phyloP scores from a whole-genome alignment of 148 eudicot genomes.

The Camellia japonica region DNA sequence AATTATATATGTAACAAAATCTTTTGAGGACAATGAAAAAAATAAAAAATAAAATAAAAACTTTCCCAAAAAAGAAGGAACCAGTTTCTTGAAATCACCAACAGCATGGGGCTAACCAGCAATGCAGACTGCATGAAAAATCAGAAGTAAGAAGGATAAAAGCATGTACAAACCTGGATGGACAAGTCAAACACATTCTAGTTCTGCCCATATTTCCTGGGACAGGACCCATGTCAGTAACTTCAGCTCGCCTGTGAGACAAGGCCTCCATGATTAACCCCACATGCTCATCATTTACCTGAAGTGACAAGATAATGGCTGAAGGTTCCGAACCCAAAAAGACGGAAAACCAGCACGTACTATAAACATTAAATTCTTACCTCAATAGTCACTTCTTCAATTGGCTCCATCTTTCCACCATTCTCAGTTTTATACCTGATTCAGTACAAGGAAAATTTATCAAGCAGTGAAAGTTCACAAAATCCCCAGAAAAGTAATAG shows the following conservation, averaged over 20 bases:
- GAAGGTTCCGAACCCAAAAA: neutral
- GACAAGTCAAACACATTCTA: slow-evolving; percentile 82
- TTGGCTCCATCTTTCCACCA: slow-evolving; percentile 79
- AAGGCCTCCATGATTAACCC: slow-evolving; percentile 93
- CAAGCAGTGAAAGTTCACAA: neutral
- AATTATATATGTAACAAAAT: too few relatives aligned
- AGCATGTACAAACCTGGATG: slow-evolving; percentile 62
- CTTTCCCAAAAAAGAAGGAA: slow-evolving; percentile 3
- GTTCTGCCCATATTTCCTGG: slow-evolving; percentile 88
- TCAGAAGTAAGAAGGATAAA: slow-evolving; percentile 12
- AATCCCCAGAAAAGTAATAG: neutral
- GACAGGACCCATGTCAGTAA: slow-evolving; percentile 93
- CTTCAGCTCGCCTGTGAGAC: slow-evolving; percentile 91
- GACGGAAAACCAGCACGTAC: neutral
- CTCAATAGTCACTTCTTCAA: slow-evolving; percentile 99
- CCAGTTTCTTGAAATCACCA: neutral
- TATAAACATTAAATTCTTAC: slow-evolving; percentile 26
- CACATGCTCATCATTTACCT: slow-evolving; percentile 96
- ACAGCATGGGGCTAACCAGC: slow-evolving; percentile 5
- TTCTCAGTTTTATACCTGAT: slow-evolving; percentile 83
- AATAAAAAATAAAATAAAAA: neutral
- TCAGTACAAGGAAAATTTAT: slow-evolving; percentile 10
- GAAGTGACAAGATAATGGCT: slow-evolving; percentile 14
- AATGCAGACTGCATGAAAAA: neutral
- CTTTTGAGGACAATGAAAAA: neutral